A percentile compares a stretch with the other conserved stretches of the same genome.
These are phyloP conservation scores for Neurospora sp. DNA, from an alignment of 2,329 filamentous ascomycete genomes.

Conservation along the genomic window DNA sequence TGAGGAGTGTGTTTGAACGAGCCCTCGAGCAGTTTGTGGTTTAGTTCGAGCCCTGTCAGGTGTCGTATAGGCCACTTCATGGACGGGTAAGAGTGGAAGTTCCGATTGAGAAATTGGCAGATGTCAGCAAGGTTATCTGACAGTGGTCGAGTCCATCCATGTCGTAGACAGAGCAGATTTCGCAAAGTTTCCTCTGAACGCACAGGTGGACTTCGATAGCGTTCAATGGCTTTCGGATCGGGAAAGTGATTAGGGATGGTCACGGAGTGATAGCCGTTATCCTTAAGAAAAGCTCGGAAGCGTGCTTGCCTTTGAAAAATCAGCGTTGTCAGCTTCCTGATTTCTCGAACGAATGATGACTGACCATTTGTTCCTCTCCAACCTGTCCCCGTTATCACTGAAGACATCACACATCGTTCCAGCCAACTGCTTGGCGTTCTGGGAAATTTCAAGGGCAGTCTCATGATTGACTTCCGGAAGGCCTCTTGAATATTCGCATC, in stretches of 20 bases:
- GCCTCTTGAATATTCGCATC: constrained; percentile 1
- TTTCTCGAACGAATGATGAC: background rate
- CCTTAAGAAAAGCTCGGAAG: background rate
- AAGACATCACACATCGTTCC: background rate
- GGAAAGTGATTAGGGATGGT: background rate
- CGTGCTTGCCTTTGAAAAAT: background rate
- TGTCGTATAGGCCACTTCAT: background rate
- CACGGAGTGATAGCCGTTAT: background rate
- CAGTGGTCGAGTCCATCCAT: background rate
- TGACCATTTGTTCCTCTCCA: background rate
- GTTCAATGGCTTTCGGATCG: background rate
- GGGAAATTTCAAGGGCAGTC: background rate
- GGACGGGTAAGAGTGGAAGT: background rate
- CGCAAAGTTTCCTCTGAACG: background rate
- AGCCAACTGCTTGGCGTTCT: background rate
- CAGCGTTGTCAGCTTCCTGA: background rate
- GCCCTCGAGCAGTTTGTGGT: background rate
- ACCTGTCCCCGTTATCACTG: background rate
- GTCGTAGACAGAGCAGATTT: background rate
- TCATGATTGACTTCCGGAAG: background rate
- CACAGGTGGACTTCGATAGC: background rate
- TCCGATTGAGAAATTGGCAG: background rate
- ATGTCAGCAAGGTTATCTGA: background rate
- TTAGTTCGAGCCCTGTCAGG: background rate
- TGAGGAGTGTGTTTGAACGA: background rate